phyloP scores from a whole-genome alignment of 1,284 basidiomycete genomes.

The Phellopilus nigrolimitatus region DNA sequence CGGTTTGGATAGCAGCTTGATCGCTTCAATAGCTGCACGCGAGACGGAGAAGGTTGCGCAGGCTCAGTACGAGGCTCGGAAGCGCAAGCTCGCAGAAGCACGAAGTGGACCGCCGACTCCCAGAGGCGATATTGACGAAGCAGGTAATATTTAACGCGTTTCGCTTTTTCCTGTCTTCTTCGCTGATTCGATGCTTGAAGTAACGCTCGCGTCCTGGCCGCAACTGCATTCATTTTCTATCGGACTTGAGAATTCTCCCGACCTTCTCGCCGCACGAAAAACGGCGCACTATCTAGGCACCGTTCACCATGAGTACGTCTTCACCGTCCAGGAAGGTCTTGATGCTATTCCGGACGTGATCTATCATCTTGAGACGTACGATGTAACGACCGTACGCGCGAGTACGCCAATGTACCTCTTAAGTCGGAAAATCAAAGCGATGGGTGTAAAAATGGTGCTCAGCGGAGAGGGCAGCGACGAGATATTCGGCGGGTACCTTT shows the following conservation, averaged over 20 bases:
- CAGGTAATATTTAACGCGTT: slow-evolving; percentile 38
- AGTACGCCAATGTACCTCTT: slow-evolving; percentile 98
- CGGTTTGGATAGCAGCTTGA: slow-evolving; percentile 93
- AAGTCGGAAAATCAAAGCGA: slow-evolving; percentile 98
- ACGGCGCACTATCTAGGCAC: slow-evolving; percentile 94
- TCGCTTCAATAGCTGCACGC: slow-evolving; percentile 93
- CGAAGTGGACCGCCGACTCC: slow-evolving; percentile 58
- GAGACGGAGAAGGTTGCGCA: slow-evolving; percentile 92
- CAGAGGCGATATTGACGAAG: slow-evolving; percentile 40
- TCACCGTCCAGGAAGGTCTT: slow-evolving; percentile 97
- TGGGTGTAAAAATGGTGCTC: slow-evolving; percentile 99
- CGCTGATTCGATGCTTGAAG: slow-evolving; percentile 31
- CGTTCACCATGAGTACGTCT: slow-evolving; percentile 96
- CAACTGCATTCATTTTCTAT: slow-evolving; percentile 98
- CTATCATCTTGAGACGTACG: slow-evolving; percentile 98
- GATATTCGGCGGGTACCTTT: slow-evolving; percentile 96
- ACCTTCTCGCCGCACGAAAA: slow-evolving; percentile 91
- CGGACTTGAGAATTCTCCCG: slow-evolving; percentile 93
- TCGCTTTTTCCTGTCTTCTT: background rate
- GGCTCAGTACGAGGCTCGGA: slow-evolving; percentile 70
- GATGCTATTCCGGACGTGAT: slow-evolving; percentile 98
- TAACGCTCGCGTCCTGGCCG: slow-evolving; percentile 87
- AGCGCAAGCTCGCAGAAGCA: slow-evolving; percentile 50
- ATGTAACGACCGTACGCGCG: slow-evolving; percentile 97
- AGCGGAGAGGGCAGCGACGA: slow-evolving; percentile 98